phyloP scores from a whole-genome alignment of 495 filamentous ascomycete species.

The Neurospora sp. region DNA sequence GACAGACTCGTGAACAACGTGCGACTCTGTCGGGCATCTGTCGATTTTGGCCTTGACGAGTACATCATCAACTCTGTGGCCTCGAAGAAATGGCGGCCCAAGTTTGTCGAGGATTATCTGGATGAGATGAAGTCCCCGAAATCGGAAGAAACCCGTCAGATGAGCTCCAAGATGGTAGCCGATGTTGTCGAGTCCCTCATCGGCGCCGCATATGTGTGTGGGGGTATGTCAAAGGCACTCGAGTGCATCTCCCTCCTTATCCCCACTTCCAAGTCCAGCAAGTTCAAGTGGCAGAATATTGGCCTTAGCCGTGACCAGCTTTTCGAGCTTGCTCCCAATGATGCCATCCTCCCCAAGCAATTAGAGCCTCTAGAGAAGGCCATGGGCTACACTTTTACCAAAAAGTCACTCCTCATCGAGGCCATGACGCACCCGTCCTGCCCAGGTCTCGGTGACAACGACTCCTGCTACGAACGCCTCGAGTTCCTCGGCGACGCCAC shows the following conservation, averaged over 20 bases:
- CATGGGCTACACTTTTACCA: constrained; percentile 61
- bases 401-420: constrained; percentile 65
- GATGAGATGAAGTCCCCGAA: constrained; percentile 2
- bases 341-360: constrained; percentile 17
- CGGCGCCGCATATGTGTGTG: constrained; percentile 65
- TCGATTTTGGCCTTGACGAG: constrained; percentile 52
- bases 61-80: constrained; percentile 52
- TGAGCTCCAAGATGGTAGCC: constrained; percentile 75
- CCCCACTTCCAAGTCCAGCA: constrained; percentile 24
- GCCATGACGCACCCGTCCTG: constrained; percentile 79
- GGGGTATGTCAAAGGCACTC: constrained; percentile 55
- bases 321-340: constrained; percentile 16
- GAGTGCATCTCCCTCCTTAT: constrained; percentile 56
- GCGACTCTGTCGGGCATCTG: constrained; percentile 53
- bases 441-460: constrained; percentile 26
- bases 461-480: constrained; percentile 67
- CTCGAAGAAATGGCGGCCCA: constrained; percentile 58
- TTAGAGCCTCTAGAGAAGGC: constrained; percentile 43
- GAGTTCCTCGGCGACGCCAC: constrained; percentile 88
- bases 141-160: constrained; percentile 17
- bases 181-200: constrained; percentile 84
- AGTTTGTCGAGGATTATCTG: constrained; percentile 47
- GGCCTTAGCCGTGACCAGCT: constrained; percentile 22
- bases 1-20: constrained; percentile 65
- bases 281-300: constrained; percentile 45